Base-by-base conservation (phyloP, 176 grass and related monocot species). In the Musa acuminata region DNA sequence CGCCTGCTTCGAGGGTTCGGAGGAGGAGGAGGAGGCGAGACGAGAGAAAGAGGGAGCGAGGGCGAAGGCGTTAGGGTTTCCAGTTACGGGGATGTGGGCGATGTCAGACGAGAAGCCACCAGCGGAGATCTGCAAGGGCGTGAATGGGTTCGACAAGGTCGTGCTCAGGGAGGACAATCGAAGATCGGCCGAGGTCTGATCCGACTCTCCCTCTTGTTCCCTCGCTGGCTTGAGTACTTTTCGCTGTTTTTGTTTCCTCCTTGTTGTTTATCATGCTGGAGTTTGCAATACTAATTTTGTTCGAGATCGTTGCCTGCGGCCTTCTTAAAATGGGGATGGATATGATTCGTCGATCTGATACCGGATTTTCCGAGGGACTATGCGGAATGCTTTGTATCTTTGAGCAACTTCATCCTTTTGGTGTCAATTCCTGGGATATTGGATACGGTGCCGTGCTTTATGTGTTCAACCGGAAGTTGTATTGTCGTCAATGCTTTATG, bases 101-200 rank as follows among this genome's bases (percentile, higher is more conserved):
- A 48, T 68, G 65, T 13, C 11, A 25, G 27, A 1, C 25, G 26
- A 68, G 65, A 35, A 48, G 63, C 66, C 23, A 16, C 75, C 85
- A 8, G 75, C 89, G 11, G 76, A 80, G 79, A 72, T 3, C 11
- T 81, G 85, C 73, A 87, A 86, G 87, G 93, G 89, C 25, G 74
- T 52, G 16, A 96, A 92, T 78, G 93, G 85, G 14, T 79, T 92
- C 65, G 93, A 90, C 24, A 96, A 92, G 85, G 85, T 96, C 58
- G 73, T 96, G 49, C 89, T 96, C 65, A 73, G 85, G 16, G 89
- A 92, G 79, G 81, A 80, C 74, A 53, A 79, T 17, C 79, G 83
- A 17, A 79, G 81, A 85, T 88, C 89, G 17, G 87, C 87, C 12
- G 93, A 96, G 93, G 93, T 92, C 75, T n/a, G 24, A 22, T 48